Evolutionary conservation across 2,329 filamentous ascomycete genomes (phyloP), one percentile per base, ranked within the genome.

Genomic region (Paecilomyces fulvus): DNA sequence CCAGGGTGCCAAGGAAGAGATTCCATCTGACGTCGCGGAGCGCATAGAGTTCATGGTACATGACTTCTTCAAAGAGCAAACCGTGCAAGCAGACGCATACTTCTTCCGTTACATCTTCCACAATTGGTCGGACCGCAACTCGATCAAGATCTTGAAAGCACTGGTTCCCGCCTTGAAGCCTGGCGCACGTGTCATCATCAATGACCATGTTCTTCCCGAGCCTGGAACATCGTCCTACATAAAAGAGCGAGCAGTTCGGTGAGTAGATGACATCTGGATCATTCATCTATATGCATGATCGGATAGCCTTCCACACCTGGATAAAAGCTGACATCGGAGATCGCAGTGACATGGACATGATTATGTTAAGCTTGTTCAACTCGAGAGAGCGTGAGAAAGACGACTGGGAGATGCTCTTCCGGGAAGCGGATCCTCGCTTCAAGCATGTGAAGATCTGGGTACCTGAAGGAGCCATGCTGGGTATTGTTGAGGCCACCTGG

Each of bases 301-400:
- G 31, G 9, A 33, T 49, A n/a, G 9, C 14, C 46, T 43, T 2
- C 1, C 17, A 3, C 5, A 21, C 30, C 7, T 54, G 14, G 25
- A 49, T 49, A 14, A 2, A n/a, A 11, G 30, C 53, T 55, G 43
- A 52, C 8, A 12, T 25, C 31, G 10, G 31, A 46, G 1, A 50
- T 20, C 28, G 8, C 21, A 64, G 70, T 30, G 72, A 74, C 31
- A 80, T 81, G 77, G 80, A 82, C 59, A 64, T 81, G 59, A 67
- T 80, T 2, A 82, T 83, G 80, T 63, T 82, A 64, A 73, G 73
- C 9, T 58, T 81, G 31, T 68, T 81, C 37, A 83, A 82, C 59
- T 74, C 79, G 2, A 75, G 79, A 62, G 80, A 83, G 67, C 72
- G 80, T 8, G 70, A 71, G 2, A 75, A 78, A 58, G 63, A 66